Conservation (phyloP, 306 rosid genomes). For the Rubus parviflorus region DNA sequence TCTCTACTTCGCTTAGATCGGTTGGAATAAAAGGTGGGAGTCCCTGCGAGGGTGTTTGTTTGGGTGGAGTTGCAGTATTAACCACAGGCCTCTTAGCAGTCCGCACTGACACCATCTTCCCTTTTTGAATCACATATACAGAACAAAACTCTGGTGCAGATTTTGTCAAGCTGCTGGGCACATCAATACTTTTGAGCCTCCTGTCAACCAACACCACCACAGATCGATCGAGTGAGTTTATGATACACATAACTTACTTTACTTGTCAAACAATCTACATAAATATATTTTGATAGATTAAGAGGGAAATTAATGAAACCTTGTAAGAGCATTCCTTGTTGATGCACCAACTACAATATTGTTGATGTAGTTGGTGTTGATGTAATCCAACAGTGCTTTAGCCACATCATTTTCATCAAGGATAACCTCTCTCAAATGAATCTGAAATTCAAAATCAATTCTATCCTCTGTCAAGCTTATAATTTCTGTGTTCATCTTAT, state of each 20-base stretch:
- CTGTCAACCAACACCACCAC: slow-evolving; percentile 39
- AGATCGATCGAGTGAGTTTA: neutral
- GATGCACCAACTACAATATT: slow-evolving; percentile 78
- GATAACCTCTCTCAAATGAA: slow-evolving; percentile 61
- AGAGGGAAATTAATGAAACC: slow-evolving; percentile 31
- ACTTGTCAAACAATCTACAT: neutral
- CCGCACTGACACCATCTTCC: slow-evolving; percentile 64
- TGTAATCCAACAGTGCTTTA: slow-evolving; percentile 57
- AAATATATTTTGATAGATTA: neutral
- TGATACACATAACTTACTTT: neutral
- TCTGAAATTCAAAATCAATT: slow-evolving; percentile 32
- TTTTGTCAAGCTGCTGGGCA: slow-evolving; percentile 52
- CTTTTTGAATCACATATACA: slow-evolving; percentile 78
- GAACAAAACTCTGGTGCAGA: slow-evolving; percentile 72
- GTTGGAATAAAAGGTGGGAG: slow-evolving; percentile 24
- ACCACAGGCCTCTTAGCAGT: slow-evolving; percentile 59
- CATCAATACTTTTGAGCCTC: slow-evolving; percentile 63
- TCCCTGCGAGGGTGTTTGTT: slow-evolving; percentile 31
- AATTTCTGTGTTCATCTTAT: neutral
- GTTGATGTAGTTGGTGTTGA: slow-evolving; percentile 43
- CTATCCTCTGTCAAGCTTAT: neutral
- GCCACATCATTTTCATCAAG: slow-evolving; percentile 60
- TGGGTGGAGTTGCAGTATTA: slow-evolving; percentile 47
- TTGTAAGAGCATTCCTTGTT: slow-evolving; percentile 54
- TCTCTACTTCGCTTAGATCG: slow-evolving; percentile 40